A percentile compares a stretch with the other conserved stretches of the same genome.
These are phyloP conservation scores for Colletotrichum sp. DNA, from an alignment of 2,329 filamentous ascomycete genomes.

Conservation along the genomic window DNA sequence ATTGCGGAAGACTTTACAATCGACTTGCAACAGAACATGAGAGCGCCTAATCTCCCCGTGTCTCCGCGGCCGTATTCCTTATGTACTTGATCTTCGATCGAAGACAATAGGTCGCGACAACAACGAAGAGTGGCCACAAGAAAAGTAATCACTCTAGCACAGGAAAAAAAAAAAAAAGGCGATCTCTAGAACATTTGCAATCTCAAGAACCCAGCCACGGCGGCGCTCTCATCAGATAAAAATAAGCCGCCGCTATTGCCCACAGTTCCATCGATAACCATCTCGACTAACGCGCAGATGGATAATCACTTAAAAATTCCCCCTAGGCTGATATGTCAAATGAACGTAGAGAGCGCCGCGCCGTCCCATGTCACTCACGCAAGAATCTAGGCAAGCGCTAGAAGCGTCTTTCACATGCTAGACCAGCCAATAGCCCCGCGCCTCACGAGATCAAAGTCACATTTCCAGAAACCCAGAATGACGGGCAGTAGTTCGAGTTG, in stretches of 20 bases:
- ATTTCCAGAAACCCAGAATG: not conserved
- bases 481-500: not conserved
- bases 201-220: not conserved
- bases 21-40: not conserved
- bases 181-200: not conserved
- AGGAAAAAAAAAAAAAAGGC: not conserved
- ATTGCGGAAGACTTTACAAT: fast-evolving
- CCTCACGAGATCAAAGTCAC: not conserved
- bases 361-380: not conserved
- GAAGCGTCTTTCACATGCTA: not conserved
- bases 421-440: not conserved
- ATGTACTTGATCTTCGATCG: not conserved
- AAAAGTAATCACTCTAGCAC: fast-evolving
- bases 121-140: not conserved
- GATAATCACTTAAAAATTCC: not conserved
- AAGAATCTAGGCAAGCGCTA: not conserved
- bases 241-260: not conserved
- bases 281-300: not conserved
- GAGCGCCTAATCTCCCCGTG: fast-evolving
- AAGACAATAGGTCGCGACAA: not conserved
- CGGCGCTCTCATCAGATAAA: not conserved
- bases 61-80: fast-evolving
- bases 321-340: not conserved
- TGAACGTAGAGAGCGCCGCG: not conserved
- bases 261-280: fast-evolving